Conservation (phyloP, 108 stramenopile genomes). For the Thalassiosira profunda region DNA sequence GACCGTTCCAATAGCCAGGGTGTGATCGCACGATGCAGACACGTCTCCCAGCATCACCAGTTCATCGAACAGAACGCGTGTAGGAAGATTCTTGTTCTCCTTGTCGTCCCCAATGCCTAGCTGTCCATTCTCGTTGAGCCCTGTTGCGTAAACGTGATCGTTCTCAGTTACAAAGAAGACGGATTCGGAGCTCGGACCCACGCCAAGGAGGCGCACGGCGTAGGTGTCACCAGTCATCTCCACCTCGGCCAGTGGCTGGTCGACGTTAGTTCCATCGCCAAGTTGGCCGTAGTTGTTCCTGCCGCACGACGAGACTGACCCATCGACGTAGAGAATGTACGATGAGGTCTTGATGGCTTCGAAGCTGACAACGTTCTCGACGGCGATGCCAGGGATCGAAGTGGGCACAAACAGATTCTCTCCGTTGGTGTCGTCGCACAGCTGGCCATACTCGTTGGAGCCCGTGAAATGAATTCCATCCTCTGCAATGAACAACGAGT, state of each 20-base stretch:
- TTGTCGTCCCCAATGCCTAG: conserved; percentile 38
- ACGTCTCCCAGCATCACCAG: conserved; percentile 10
- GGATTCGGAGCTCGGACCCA: conserved; percentile 27
- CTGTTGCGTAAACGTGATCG: conserved; percentile 25
- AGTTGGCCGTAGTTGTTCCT: conserved; percentile 42
- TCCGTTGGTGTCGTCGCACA: conserved; percentile 6
- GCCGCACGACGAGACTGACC: conserved; percentile 49
- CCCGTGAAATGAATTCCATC: conserved; percentile 33
- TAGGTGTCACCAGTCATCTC: conserved; percentile 1
- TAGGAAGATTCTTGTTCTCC: conserved; percentile 27
- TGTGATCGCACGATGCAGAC: conserved; percentile 34
- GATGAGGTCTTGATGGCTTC: conserved; percentile 27
- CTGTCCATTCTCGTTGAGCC: conserved; percentile 34
- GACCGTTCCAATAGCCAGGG: conserved; percentile 19
- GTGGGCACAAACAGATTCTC: conserved; percentile 3
- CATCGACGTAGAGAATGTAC: conserved; percentile 39
- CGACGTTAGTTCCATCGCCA: conserved; percentile 36
- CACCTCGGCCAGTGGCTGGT: conserved; percentile 21
- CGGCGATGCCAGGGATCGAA: conserved; percentile 1
- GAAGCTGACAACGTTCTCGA: conserved; percentile 10
- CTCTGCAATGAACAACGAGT: conserved; percentile 19
- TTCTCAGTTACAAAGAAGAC: conserved; percentile 33
- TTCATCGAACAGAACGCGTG: conserved; percentile 21
- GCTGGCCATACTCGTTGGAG: conserved; percentile 24
- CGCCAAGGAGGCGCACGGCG: conserved; percentile 20